phyloP scores from a whole-genome alignment of 2,329 filamentous ascomycete genomes.

The Colletotrichum lindemuthianum region DNA sequence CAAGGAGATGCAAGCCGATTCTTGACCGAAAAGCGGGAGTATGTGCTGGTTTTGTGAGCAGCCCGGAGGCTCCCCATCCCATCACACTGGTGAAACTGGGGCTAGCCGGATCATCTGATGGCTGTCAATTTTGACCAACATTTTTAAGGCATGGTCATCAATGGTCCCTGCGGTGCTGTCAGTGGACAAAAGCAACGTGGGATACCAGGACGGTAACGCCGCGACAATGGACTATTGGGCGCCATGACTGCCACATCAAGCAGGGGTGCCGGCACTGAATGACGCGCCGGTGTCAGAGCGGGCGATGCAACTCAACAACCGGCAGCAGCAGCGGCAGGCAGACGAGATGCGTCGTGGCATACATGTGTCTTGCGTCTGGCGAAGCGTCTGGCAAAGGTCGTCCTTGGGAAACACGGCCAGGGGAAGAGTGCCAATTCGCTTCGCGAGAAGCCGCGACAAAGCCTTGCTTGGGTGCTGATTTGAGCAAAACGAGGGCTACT shows the following conservation, averaged over 20 bases:
- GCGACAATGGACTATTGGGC: slow-evolving; percentile 34
- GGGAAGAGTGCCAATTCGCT: neutral
- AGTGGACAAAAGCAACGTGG: slow-evolving; percentile 35
- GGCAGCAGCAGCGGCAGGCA: slow-evolving; percentile 4
- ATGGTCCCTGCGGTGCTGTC: slow-evolving; percentile 30
- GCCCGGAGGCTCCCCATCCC: slow-evolving; percentile 24
- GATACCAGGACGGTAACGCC: slow-evolving; percentile 25
- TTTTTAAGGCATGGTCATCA: slow-evolving; percentile 27
- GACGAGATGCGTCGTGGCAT: neutral
- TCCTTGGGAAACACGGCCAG: neutral
- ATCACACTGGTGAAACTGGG: slow-evolving; percentile 35
- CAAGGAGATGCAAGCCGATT: slow-evolving; percentile 10
- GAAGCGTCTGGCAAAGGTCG: neutral
- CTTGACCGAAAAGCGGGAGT: slow-evolving; percentile 24
- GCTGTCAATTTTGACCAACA: slow-evolving; percentile 27
- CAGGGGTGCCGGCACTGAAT: slow-evolving; percentile 29
- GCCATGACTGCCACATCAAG: slow-evolving; percentile 33
- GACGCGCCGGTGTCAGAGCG: slow-evolving; percentile 29
- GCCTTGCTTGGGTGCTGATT: slow-evolving; percentile 9
- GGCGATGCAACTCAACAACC: slow-evolving; percentile 28
- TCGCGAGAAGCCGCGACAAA: slow-evolving; percentile 6
- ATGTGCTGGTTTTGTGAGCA: slow-evolving; percentile 35
- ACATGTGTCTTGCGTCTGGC: slow-evolving; percentile 1
- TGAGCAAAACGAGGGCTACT: slow-evolving; percentile 2
- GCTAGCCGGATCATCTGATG: slow-evolving; percentile 35